Base-by-base conservation (phyloP, 306 rosid genomes). In the Chamaecrista fasciculata region DNA sequence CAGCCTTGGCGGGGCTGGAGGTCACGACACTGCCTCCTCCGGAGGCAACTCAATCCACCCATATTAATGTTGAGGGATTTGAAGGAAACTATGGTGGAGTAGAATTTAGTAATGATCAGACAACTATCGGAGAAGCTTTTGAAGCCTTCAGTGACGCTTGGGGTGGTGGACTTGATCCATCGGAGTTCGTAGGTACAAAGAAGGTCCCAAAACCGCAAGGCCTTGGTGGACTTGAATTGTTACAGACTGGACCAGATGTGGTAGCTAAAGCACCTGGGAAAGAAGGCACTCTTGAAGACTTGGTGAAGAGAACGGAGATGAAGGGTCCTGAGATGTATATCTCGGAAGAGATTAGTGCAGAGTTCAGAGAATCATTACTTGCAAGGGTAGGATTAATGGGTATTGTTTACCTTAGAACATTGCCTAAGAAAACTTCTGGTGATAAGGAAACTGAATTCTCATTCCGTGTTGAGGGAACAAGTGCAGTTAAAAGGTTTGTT, bases 121-220 rank as follows among this genome's bases (percentile, higher is more conserved):
- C 89, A 70, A 74, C 95, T 8, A 70, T 91, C 31, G 90, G 87
- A 14, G 99, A 94, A 75, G 84, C 96, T 72, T 94, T 94, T 77
- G 96, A 94, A 75, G 87, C 95, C 25, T 85, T 94, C 77, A 89
- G 82, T 43, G 97, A 86, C 9, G 95, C 99, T 66, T 94, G 94
- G 92, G 99, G 97, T 52, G 99, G 99, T 62, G 99, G 99, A 36
- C 85, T 91, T 78, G 99, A 94, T 79, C 83, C 90, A 12, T 94
- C 96, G 0, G 96, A 94, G 69, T 94, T 94, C 62, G 86, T 94
- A 24, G 97, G 82, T 11, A 31, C 96, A 0, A 80, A 81, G 44
- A 89, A 87, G 72, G 81, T 79, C 69, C 66, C 66, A 1, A 90
- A 87, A 61, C 55, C 79, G 2, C 82, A 85, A 78, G 97, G 99